phyloP scores from a whole-genome alignment of 2,329 filamentous ascomycete genomes.

The Grosmannia huntii region DNA sequence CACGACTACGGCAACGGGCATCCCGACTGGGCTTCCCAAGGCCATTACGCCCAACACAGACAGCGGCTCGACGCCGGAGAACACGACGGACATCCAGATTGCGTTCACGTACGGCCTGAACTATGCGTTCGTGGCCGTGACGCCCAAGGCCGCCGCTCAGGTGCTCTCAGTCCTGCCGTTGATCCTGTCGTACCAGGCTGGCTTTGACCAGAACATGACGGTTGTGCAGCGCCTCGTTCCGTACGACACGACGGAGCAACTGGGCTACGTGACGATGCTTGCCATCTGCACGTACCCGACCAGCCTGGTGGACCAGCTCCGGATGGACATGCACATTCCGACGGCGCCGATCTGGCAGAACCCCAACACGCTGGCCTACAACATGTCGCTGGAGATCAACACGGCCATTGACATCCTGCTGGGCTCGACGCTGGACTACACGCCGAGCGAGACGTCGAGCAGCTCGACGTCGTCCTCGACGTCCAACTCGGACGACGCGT shows the following conservation, averaged over 20 bases:
- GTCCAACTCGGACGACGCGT: conserved; percentile 20
- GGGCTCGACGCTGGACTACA: conserved; percentile 29
- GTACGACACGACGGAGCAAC: conserved; percentile 53
- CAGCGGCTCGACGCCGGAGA: conserved; percentile 36
- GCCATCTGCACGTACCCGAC: conserved; percentile 58
- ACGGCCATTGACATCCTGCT: conserved; percentile 58
- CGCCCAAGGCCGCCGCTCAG: conserved; percentile 63
- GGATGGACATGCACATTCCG: conserved; percentile 56
- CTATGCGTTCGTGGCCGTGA: conserved; percentile 67
- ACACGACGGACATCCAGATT: conserved; percentile 64
- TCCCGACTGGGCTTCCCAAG: conserved; percentile 58
- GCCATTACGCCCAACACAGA: conserved; percentile 60
- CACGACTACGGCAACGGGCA: conserved; percentile 33
- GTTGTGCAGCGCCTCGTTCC: conserved; percentile 65
- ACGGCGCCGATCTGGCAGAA: conserved; percentile 66
- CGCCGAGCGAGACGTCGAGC: conserved; percentile 22
- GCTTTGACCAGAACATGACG: conserved; percentile 36
- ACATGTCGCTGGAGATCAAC: conserved; percentile 73
- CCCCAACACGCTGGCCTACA: conserved; percentile 48
- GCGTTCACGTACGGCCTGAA: conserved; percentile 73
- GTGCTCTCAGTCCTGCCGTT: conserved; percentile 69
- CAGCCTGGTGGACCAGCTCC: conserved; percentile 53
- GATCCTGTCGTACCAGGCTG: conserved; percentile 53
- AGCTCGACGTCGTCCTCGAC: conserved; percentile 21
- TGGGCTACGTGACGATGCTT: conserved; percentile 72